Conservation (phyloP, 2,329 filamentous ascomycete genomes). For the Penicillium sumatraense region DNA sequence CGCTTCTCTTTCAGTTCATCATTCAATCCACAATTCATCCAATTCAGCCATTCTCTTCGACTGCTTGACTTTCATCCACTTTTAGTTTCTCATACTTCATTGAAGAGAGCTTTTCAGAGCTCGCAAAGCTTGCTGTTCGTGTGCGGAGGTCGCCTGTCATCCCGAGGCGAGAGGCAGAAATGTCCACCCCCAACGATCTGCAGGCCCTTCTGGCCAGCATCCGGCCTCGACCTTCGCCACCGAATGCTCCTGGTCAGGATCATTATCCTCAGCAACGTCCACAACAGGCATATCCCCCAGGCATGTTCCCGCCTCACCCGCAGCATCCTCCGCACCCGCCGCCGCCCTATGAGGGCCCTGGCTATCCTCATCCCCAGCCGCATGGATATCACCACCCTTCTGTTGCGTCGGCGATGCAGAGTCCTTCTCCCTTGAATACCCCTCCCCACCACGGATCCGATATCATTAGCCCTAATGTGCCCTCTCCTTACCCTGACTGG, state of each 20-base stretch:
- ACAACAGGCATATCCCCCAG: slow-evolving; percentile 33
- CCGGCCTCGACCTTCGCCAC: slow-evolving; percentile 45
- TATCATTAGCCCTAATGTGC: slow-evolving; percentile 61
- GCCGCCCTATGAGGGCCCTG: slow-evolving; percentile 37
- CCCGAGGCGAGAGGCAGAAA: slow-evolving; percentile 46
- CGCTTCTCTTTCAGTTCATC: slow-evolving; percentile 30
- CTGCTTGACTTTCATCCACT: slow-evolving; percentile 16
- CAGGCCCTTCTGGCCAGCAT: slow-evolving; percentile 53
- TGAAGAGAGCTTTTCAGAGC: slow-evolving; percentile 39
- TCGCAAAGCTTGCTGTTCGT: slow-evolving; percentile 31
- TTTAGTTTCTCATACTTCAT: slow-evolving; percentile 26
- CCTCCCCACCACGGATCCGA: slow-evolving; percentile 62
- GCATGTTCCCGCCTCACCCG: slow-evolving; percentile 36
- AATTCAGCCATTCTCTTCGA: slow-evolving; percentile 23
- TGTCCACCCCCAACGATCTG: slow-evolving; percentile 53
- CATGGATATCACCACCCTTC: slow-evolving; percentile 59
- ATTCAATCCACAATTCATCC: slow-evolving; percentile 20
- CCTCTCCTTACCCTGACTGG: slow-evolving; percentile 50
- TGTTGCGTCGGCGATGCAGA: slow-evolving; percentile 63
- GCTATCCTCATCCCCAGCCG: slow-evolving; percentile 36
- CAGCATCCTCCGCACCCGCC: slow-evolving; percentile 31
- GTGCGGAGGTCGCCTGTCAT: slow-evolving; percentile 34
- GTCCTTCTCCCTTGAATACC: slow-evolving; percentile 57
- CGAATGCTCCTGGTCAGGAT: slow-evolving; percentile 36
- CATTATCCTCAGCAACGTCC: slow-evolving; percentile 31